Conservation (phyloP, 2,329 filamentous ascomycete genomes). For the Xylariaceae sp. region DNA sequence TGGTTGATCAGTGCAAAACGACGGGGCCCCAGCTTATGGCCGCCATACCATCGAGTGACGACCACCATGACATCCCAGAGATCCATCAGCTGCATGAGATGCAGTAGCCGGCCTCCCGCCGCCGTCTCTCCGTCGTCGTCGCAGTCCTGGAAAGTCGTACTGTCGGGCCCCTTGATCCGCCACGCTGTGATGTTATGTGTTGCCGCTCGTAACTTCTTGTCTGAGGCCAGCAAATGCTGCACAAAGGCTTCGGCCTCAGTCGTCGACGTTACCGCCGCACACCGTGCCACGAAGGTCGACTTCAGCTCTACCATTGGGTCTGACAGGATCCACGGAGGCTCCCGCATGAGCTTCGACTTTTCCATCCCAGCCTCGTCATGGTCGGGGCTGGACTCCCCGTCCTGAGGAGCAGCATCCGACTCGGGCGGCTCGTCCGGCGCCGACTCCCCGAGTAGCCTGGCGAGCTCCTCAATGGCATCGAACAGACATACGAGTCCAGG, state of each 20-base stretch:
- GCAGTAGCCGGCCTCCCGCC: conserved; percentile 75
- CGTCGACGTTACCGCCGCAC: conserved; percentile 60
- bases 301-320: conserved; percentile 71
- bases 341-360: conserved; percentile 14
- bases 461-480: conserved; percentile 76
- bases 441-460: conserved; percentile 31
- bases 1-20: conserved; percentile 86
- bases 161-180: conserved; percentile 61
- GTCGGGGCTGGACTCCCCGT: conserved; percentile 2
- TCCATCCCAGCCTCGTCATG: conserved; percentile 9
- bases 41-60: conserved; percentile 92
- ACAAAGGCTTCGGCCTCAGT: conserved; percentile 65
- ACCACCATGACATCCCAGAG: conserved; percentile 90
- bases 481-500: conserved; percentile 79
- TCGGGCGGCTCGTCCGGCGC: conserved; percentile 20
- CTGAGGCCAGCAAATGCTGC: conserved; percentile 67
- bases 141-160: conserved; percentile 71
- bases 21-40: conserved; percentile 79
- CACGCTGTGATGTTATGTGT: conserved; percentile 96
- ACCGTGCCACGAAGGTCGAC: conserved; percentile 79
- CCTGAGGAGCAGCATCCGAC: conserved; percentile 8
- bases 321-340: conserved; percentile 64
- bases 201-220: conserved; percentile 77
- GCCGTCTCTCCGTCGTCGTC: conserved; percentile 96
- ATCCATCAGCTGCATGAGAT: conserved; percentile 91